These are phyloP conservation scores for Amanita rubescens DNA, from an alignment of 768 basidiomycete genomes.

Conservation along the genomic window DNA sequence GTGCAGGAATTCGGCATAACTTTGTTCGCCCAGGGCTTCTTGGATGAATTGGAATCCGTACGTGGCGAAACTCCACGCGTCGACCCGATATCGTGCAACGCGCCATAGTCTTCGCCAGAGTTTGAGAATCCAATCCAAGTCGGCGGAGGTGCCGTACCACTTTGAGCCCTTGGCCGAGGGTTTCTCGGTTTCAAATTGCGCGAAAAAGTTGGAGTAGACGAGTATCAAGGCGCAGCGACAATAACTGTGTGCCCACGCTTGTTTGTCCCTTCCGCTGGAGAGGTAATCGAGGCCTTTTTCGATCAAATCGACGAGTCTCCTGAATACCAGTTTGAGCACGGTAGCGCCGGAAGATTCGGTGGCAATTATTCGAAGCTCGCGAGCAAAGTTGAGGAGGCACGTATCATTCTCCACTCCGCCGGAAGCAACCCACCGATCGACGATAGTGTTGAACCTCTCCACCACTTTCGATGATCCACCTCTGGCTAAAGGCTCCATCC, in stretches of 20 bases:
- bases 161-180: no score
- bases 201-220: background rate
- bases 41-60: background rate
- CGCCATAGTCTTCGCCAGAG: background rate
- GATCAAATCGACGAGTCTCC: background rate
- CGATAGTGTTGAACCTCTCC: background rate
- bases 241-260: background rate
- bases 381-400: background rate
- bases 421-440: background rate
- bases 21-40: background rate
- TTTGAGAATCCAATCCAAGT: background rate
- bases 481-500: no score
- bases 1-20: background rate
- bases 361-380: background rate
- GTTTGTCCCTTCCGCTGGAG: background rate
- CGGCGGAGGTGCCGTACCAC: background rate
- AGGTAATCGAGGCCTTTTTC: background rate
- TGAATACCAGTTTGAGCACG: background rate
- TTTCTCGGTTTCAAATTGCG: background rate
- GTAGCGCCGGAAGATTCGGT: background rate
- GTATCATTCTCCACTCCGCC: background rate
- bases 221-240: background rate
- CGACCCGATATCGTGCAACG: background rate
- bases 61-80: background rate
- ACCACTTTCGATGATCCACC: background rate